Percentiles rank a stretch among this genome's conserved stretches.
Evolutionary conservation across 805 yeast genomes (phyloP).

Genomic region (Metschnikowia amazonensis): DNA sequence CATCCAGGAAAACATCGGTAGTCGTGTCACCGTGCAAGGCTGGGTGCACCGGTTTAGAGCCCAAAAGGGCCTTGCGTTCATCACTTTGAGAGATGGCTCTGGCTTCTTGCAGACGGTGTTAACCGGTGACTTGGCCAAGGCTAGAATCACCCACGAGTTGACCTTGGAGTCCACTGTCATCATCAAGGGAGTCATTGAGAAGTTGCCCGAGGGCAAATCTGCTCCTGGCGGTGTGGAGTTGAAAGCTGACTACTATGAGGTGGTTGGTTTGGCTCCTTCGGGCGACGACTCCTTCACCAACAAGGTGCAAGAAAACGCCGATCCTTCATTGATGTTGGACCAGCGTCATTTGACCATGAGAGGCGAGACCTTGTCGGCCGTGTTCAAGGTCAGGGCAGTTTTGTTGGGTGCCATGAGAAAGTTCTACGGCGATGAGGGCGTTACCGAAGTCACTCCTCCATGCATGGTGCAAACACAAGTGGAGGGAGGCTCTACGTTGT

Average conservation of each 20-base stretch:
- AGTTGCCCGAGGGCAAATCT: slow-evolving; percentile 90
- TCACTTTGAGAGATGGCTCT: slow-evolving; percentile 92
- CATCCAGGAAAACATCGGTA: slow-evolving; percentile 52
- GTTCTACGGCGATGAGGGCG: slow-evolving; percentile 67
- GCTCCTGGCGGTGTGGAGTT: slow-evolving; percentile 98
- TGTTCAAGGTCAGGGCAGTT: slow-evolving; percentile 90
- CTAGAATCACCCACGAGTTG: slow-evolving; percentile 76
- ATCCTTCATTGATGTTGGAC: slow-evolving; percentile 87
- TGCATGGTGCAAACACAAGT: slow-evolving; percentile 99
- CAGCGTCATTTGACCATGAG: slow-evolving; percentile 94
- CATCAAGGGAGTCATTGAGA: slow-evolving; percentile 74
- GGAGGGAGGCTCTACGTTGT: slow-evolving; percentile 97
- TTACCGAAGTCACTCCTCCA: slow-evolving; percentile 95
- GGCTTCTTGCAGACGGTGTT: slow-evolving; percentile 87
- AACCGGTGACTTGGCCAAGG: slow-evolving; percentile 87
- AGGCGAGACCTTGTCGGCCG: slow-evolving; percentile 90
- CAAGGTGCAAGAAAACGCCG: slow-evolving; percentile 90
- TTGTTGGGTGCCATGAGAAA: slow-evolving; percentile 71
- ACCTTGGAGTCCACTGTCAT: slow-evolving; percentile 85
- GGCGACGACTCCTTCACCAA: slow-evolving; percentile 95
- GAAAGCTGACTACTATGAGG: slow-evolving; percentile 81
- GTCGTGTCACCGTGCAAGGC: slow-evolving; percentile 78
- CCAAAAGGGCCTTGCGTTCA: slow-evolving; percentile 88
- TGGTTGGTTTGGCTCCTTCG: slow-evolving; percentile 90
- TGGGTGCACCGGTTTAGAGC: slow-evolving; percentile 95